Conservation (phyloP, 495 filamentous ascomycete genomes). For the Parathielavia hyrcaniae region DNA sequence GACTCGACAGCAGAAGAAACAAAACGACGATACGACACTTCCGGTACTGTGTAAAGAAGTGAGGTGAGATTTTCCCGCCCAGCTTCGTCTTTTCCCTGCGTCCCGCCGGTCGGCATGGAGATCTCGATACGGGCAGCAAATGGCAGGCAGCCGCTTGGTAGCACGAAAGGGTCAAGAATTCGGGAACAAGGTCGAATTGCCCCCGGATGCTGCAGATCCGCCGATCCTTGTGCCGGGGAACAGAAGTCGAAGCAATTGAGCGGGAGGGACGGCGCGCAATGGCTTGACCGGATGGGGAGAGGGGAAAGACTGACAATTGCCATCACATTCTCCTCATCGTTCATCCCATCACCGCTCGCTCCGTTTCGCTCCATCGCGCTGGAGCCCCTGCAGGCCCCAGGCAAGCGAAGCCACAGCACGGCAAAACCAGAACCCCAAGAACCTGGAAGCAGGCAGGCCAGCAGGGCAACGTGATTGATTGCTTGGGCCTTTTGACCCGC, state of each 20-base stretch:
- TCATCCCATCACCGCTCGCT: too few relatives aligned
- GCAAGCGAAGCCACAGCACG: neutral
- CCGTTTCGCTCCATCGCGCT: neutral
- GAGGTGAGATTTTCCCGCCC: neutral
- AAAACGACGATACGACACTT: too few relatives aligned
- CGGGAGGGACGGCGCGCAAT: constrained; percentile 8
- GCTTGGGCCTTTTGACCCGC: constrained; percentile 2
- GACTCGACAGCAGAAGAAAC: too few relatives aligned
- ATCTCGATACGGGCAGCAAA: constrained; percentile 2
- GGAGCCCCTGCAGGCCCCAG: neutral
- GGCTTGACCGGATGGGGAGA: neutral
- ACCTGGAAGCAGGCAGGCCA: too few relatives aligned
- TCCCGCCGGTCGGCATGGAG: neutral
- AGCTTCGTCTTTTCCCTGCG: neutral
- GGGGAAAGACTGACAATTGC: neutral
- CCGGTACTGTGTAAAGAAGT: too few relatives aligned
- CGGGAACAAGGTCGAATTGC: neutral
- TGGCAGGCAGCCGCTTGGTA: neutral
- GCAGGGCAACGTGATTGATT: neutral
- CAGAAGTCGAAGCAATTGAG: neutral
- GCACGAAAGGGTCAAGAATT: constrained; percentile 2
- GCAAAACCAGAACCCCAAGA: neutral
- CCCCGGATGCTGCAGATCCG: neutral
- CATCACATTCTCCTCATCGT: too few relatives aligned
- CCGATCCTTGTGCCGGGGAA: constrained; percentile 6